These are phyloP conservation scores for Iris macrosiphon DNA, from an alignment of 106 monocot genomes.

Conservation along the genomic window DNA sequence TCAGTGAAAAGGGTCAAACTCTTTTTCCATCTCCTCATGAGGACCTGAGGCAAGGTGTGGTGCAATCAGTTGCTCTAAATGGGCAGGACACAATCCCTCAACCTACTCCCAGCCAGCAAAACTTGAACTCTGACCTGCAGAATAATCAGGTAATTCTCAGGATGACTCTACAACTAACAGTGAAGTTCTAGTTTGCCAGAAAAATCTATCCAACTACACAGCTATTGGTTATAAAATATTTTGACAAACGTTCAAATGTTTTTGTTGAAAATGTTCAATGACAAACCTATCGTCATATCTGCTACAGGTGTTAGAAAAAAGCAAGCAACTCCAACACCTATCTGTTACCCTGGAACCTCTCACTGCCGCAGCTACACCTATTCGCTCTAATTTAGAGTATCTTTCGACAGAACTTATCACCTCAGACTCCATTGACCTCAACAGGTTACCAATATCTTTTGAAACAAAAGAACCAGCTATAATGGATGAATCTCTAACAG, in stretches of 20 bases:
- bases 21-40: too few species aligned
- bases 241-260: too few species aligned
- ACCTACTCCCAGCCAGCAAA: not conserved
- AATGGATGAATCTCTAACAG: not conserved
- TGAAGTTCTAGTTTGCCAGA: too few species aligned
- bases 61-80: not conserved
- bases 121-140: too few species aligned
- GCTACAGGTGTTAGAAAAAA: not conserved
- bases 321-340: not conserved
- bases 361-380: not conserved
- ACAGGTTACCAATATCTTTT: too few species aligned
- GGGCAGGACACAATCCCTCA: not conserved
- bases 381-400: not conserved
- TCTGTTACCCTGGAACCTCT: not conserved
- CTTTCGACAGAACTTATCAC: constrained; percentile 1
- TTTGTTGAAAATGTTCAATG: too few species aligned
- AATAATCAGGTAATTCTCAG: too few species aligned
- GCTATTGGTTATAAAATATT: too few species aligned
- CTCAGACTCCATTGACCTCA: not conserved
- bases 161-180: too few species aligned
- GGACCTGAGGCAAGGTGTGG: not conserved
- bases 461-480: not conserved
- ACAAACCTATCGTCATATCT: not conserved
- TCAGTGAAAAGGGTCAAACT: too few species aligned
- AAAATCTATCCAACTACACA: too few species aligned